Conservation (phyloP, 2,329 filamentous ascomycete species). For the Alternaria consortialis region DNA sequence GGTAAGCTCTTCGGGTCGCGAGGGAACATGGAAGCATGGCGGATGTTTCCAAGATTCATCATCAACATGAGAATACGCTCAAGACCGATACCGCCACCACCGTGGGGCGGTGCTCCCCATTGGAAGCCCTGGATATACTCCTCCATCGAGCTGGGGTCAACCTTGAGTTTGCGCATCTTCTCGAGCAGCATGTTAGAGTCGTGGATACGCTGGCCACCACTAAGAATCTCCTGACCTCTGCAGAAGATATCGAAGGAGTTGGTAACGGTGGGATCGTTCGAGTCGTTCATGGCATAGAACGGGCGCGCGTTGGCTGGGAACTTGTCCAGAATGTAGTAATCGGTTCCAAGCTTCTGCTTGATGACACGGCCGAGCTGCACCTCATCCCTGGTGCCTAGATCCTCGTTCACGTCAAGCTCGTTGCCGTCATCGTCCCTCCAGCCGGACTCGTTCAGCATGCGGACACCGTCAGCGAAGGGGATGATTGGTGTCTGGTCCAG, state of each 20-base stretch:
- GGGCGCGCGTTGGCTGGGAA: slow-evolving; percentile 85
- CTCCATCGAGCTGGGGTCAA: slow-evolving; percentile 83
- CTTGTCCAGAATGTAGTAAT: slow-evolving; percentile 95
- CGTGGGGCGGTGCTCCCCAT: slow-evolving; percentile 87
- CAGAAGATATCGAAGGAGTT: slow-evolving; percentile 97
- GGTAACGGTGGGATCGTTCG: slow-evolving; percentile 74
- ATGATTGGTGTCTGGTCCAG: slow-evolving; percentile 85
- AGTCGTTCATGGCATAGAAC: slow-evolving; percentile 90
- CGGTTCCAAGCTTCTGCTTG: slow-evolving; percentile 85
- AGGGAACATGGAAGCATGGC: slow-evolving; percentile 85
- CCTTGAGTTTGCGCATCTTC: slow-evolving; percentile 78
- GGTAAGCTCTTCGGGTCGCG: slow-evolving; percentile 90
- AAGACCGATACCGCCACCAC: slow-evolving; percentile 87
- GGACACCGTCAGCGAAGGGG: slow-evolving; percentile 79
- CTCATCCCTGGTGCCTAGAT: slow-evolving; percentile 85
- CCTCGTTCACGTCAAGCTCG: slow-evolving; percentile 74
- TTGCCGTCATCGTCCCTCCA: slow-evolving; percentile 82
- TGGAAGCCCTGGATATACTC: slow-evolving; percentile 91
- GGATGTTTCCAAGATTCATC: slow-evolving; percentile 86
- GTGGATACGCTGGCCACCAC: slow-evolving; percentile 92
- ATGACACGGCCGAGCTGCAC: slow-evolving; percentile 85
- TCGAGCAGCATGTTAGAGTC: slow-evolving; percentile 76
- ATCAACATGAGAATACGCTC: slow-evolving; percentile 89
- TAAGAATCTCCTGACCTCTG: slow-evolving; percentile 90
- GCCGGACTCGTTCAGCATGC: slow-evolving; percentile 80